These are phyloP conservation scores for Acanthamoeba rhysodes DNA, from an alignment of 208 protist genomes.

Conservation along the genomic window DNA sequence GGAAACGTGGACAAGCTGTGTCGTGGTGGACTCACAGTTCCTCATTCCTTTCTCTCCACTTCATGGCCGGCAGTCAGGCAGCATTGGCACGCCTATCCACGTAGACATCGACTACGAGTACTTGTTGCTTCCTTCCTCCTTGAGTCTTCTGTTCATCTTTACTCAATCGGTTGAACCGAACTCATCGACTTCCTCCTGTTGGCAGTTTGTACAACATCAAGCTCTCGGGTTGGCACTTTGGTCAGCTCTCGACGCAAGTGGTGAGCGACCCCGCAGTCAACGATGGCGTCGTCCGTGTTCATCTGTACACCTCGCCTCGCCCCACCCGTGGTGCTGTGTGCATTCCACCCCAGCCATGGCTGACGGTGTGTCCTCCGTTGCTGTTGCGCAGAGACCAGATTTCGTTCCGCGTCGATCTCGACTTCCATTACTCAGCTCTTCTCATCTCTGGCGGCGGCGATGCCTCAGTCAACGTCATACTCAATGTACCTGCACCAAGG, in stretches of 20 bases:
- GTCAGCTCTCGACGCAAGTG: neutral
- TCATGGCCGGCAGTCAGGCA: conserved; percentile 24
- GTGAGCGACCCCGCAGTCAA: neutral
- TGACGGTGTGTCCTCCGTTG: neutral
- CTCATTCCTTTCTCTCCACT: neutral
- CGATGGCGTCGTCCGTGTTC: conserved; percentile 31
- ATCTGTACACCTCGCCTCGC: neutral
- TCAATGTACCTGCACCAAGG: neutral
- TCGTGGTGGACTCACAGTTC: neutral
- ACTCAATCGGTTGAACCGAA: too few relatives aligned
- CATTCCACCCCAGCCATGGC: neutral
- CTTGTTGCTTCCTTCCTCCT: neutral
- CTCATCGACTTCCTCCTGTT: too few relatives aligned
- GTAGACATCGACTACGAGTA: conserved; percentile 72
- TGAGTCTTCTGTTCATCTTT: neutral
- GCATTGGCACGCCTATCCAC: conserved; percentile 52
- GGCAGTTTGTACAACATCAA: conserved; percentile 20
- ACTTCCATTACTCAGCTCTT: conserved; percentile 62
- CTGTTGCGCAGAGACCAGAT: neutral
- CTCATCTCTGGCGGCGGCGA: conserved; percentile 36
- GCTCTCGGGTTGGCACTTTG: conserved; percentile 9
- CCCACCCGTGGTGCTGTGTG: neutral
- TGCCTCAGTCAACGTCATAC: conserved; percentile 14
- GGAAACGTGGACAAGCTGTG: neutral
- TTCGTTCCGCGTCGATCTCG: conserved; percentile 30